A percentile compares a stretch with the other conserved stretches of the same genome.
Evolutionary conservation across 306 rosid species (phyloP).

Genomic region (Malus sylvestris): DNA sequence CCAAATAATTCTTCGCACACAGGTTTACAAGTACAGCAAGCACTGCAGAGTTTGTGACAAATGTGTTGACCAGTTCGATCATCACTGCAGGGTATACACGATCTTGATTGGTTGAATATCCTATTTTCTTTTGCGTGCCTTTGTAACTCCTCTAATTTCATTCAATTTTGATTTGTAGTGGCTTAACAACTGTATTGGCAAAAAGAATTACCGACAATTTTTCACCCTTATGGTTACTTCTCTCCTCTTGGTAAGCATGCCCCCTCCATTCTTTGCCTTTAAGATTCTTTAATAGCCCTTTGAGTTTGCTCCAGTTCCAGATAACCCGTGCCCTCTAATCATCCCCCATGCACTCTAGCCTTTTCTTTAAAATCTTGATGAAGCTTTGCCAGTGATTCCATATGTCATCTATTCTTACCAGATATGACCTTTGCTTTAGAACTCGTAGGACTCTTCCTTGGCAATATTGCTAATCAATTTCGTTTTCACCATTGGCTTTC

Average conservation of each 20-base stretch:
- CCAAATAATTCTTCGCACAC: conserved; percentile 18
- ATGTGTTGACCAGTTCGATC: conserved; percentile 89
- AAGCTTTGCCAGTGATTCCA: not conserved
- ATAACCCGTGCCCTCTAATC: not conserved
- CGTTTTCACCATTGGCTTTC: not conserved
- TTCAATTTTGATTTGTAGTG: conserved; percentile 50
- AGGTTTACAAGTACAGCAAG: conserved; percentile 97
- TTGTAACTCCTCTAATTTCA: conserved; percentile 16
- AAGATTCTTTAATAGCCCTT: not conserved
- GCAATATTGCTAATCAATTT: not conserved
- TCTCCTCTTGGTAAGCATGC: conserved; percentile 85
- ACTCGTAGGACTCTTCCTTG: not conserved
- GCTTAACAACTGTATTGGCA: conserved; percentile 96
- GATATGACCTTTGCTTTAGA: not conserved
- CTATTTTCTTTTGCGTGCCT: not conserved
- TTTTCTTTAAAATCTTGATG: not conserved
- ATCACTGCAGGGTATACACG: conserved; percentile 85
- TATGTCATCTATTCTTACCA: not conserved
- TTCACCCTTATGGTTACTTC: conserved; percentile 93
- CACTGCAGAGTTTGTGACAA: conserved; percentile 98
- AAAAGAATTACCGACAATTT: conserved; percentile 77
- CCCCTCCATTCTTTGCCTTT: conserved; percentile 17
- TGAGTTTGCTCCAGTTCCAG: not conserved
- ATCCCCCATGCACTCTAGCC: not conserved
- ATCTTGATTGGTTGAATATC: conserved; percentile 8